phyloP scores from a whole-genome alignment of 768 basidiomycete genomes.

The Termitomyces sp. region DNA sequence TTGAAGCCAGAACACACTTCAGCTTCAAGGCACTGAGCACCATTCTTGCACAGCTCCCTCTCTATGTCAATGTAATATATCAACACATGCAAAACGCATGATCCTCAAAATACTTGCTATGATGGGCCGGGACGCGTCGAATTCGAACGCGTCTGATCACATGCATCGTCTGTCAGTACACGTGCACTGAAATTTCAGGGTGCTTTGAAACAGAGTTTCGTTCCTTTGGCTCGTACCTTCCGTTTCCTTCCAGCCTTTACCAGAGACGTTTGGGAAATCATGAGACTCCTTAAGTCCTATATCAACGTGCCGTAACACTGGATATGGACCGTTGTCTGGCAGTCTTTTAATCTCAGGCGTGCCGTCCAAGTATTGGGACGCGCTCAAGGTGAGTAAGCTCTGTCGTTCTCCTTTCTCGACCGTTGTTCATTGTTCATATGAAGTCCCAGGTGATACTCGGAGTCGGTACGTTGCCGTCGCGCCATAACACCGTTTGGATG shows the following conservation, averaged over 20 bases:
- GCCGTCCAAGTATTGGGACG: background rate
- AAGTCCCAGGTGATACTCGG: constrained; percentile 4
- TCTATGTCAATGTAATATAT: too few species aligned
- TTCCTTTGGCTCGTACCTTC: constrained; percentile 4
- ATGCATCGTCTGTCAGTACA: background rate
- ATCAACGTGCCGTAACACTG: background rate
- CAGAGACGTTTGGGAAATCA: background rate
- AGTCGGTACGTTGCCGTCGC: background rate
- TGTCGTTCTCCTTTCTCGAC: constrained; percentile 3
- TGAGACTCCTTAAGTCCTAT: background rate
- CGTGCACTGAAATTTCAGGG: background rate
- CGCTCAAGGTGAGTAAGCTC: constrained; percentile 6
- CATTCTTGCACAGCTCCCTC: too few species aligned
- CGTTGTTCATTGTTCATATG: background rate
- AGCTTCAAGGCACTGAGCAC: too few species aligned
- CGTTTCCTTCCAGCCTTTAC: background rate
- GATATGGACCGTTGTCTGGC: background rate
- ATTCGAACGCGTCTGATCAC: background rate
- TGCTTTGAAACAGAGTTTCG: background rate
- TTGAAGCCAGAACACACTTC: too few species aligned
- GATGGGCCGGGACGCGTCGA: background rate
- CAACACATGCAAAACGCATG: too few species aligned
- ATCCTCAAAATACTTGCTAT: too few species aligned
- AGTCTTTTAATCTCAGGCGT: background rate
- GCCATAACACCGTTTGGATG: background rate